Percentiles rank a stretch among this genome's conserved stretches.
Conservation (phyloP, 2,329 filamentous ascomycete species). For the Pestalotiopsis fici region DNA sequence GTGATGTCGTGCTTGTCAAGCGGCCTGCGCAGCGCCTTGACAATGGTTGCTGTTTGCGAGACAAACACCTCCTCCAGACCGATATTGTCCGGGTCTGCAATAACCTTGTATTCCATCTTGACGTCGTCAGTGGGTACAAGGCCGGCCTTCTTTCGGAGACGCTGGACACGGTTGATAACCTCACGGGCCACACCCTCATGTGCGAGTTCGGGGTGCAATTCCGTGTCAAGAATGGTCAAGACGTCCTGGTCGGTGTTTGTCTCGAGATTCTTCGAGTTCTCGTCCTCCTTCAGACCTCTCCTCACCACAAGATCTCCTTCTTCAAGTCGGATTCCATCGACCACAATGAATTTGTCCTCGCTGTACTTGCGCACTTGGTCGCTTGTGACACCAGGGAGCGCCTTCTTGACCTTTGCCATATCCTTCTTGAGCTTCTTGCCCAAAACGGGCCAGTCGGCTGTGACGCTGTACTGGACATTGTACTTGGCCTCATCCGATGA, state of each 20-base stretch:
- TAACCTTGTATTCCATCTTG: constrained; percentile 86
- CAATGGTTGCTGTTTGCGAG: constrained; percentile 67
- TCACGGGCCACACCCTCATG: constrained; percentile 89
- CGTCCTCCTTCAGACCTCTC: constrained; percentile 74
- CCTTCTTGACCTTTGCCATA: constrained; percentile 87
- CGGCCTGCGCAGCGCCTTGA: constrained; percentile 76
- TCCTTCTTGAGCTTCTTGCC: constrained; percentile 99
- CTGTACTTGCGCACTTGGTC: constrained; percentile 82
- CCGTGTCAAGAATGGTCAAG: constrained; percentile 84
- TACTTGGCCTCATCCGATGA: constrained; percentile 88
- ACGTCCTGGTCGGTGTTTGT: constrained; percentile 88
- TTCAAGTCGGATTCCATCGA: constrained; percentile 83
- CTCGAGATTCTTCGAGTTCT: constrained; percentile 73
- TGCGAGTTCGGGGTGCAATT: constrained; percentile 80
- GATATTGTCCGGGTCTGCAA: constrained; percentile 74
- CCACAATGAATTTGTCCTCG: constrained; percentile 69
- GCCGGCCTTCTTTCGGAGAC: constrained; percentile 90
- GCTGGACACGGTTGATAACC: constrained; percentile 90
- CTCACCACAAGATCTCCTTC: constrained; percentile 83
- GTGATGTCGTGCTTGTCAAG: constrained; percentile 70
- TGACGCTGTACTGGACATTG: constrained; percentile 87
- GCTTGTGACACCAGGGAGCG: constrained; percentile 75
- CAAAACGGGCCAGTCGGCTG: constrained; percentile 89
- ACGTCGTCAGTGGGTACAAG: constrained; percentile 91
- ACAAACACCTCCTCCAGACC: constrained; percentile 71